Evolutionary conservation across 768 basidiomycete species (phyloP).

Genomic region (Amanita pallidorosea): DNA sequence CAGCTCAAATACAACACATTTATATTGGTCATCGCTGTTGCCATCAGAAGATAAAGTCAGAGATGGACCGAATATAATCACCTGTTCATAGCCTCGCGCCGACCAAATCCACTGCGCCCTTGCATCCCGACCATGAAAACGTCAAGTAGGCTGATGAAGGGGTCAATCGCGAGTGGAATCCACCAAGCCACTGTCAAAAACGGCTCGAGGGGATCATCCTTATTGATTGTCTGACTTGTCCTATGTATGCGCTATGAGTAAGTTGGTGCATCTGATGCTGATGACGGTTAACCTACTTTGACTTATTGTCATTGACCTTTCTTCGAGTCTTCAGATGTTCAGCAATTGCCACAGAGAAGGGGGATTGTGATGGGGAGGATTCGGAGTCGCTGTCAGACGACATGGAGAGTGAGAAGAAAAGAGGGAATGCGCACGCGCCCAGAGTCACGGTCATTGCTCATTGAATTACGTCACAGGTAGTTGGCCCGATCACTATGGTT

Average conservation of each 20-base stretch:
- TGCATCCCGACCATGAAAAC: background rate
- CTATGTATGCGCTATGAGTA: background rate
- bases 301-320: background rate
- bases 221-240: background rate
- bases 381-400: background rate
- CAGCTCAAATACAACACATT: constrained; percentile 1
- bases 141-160: background rate
- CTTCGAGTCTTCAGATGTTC: background rate
- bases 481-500: background rate
- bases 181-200: background rate
- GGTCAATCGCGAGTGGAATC: background rate
- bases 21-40: background rate
- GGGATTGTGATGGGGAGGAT: background rate
- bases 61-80: background rate
- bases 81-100: background rate
- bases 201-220: background rate
- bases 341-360: background rate
- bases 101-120: background rate
- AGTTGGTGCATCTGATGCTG: background rate
- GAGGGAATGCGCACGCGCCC: background rate
- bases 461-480: background rate
- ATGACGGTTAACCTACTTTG: background rate
- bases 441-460: no score
- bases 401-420: constrained; percentile 1
- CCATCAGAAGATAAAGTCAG: background rate